Conservation (phyloP, 2,329 filamentous ascomycete genomes). For the Talaromyces sp. region DNA sequence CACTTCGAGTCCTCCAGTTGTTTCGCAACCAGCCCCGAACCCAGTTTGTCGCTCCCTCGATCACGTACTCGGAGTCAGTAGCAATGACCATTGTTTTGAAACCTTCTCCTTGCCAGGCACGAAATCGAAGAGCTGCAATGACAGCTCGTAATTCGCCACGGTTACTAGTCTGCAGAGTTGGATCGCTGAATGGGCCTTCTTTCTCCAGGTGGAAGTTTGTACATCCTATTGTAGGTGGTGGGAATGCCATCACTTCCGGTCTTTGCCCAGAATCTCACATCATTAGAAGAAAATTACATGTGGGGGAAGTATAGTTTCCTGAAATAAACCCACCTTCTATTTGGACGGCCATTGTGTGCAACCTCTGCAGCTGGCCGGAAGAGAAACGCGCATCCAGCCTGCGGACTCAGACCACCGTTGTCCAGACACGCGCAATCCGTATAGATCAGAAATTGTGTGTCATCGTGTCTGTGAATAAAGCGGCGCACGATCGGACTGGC, state of each 20-base stretch:
- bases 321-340: neutral
- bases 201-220: slow-evolving; percentile 43
- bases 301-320: too few species aligned
- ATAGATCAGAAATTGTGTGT: slow-evolving; percentile 41
- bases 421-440: slow-evolving; percentile 50
- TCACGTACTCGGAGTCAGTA: slow-evolving; percentile 55
- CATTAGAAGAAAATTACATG: neutral
- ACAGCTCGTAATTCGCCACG: slow-evolving; percentile 58
- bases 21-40: slow-evolving; percentile 46
- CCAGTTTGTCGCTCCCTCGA: slow-evolving; percentile 48
- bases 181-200: slow-evolving; percentile 44
- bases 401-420: slow-evolving; percentile 42
- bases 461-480: slow-evolving; percentile 32
- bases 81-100: slow-evolving; percentile 51
- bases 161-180: slow-evolving; percentile 48
- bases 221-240: slow-evolving; percentile 10
- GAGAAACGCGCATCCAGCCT: slow-evolving; percentile 46
- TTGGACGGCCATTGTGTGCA: slow-evolving; percentile 6
- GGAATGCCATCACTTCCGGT: neutral
- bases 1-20: slow-evolving; percentile 43
- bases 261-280: neutral
- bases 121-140: slow-evolving; percentile 50
- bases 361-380: slow-evolving; percentile 20
- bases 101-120: slow-evolving; percentile 47
- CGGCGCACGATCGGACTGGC: slow-evolving; percentile 5